Conservation (phyloP, 2,329 filamentous ascomycete genomes). For the Thelonectria rubi region DNA sequence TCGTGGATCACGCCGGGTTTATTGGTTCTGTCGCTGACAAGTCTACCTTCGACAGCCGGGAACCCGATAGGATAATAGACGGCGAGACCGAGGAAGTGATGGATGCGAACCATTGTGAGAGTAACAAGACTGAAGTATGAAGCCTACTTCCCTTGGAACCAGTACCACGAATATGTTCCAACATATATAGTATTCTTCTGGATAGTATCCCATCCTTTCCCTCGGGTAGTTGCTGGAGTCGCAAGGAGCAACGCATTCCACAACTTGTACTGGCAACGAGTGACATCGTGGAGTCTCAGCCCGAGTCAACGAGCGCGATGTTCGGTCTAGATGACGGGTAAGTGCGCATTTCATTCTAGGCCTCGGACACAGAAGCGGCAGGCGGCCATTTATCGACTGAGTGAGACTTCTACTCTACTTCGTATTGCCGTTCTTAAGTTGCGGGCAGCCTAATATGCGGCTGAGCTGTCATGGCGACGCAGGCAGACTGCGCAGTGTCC, state of each 20-base stretch:
- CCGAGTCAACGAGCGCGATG: constrained; percentile 31
- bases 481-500: neutral
- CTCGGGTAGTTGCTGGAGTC: constrained; percentile 25
- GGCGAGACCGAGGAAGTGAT: constrained; percentile 33
- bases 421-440: neutral
- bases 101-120: constrained; percentile 38
- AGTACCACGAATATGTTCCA: constrained; percentile 8
- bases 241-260: constrained; percentile 49
- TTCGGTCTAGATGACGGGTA: constrained; percentile 22
- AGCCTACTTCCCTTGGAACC: neutral
- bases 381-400: neutral
- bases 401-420: neutral
- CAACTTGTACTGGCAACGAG: constrained; percentile 31
- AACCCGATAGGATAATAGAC: constrained; percentile 24
- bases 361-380: neutral
- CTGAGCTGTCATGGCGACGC: neutral
- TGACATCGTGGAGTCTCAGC: constrained; percentile 35
- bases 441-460: neutral
- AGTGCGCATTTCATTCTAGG: constrained; percentile 31
- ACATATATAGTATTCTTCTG: constrained; percentile 34
- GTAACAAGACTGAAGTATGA: constrained; percentile 7
- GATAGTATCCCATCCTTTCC: neutral
- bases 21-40: constrained; percentile 22
- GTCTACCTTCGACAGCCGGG: constrained; percentile 22
- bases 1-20: constrained; percentile 23